Conservation (phyloP, 345 rosid genomes). For the Lepidium sativum region DNA sequence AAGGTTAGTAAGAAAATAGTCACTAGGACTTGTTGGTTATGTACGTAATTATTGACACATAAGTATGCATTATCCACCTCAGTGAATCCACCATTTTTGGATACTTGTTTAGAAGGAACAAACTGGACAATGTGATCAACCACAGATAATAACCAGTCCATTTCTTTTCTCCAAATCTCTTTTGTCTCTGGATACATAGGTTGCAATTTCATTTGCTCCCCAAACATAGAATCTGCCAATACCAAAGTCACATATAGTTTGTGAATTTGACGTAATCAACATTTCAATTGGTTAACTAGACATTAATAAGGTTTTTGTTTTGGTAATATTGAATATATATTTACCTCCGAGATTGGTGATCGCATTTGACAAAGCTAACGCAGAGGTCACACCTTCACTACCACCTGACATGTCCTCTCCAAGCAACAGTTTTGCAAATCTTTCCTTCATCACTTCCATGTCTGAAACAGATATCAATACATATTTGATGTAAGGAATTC, state of each 20-base stretch:
- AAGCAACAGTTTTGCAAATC: conserved; percentile 47
- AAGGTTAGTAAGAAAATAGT: neutral
- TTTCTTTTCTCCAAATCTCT: conserved; percentile 55
- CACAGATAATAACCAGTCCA: conserved; percentile 61
- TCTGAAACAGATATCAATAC: conserved; percentile 28
- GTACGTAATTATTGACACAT: neutral
- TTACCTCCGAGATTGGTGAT: conserved; percentile 38
- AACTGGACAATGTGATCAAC: conserved; percentile 63
- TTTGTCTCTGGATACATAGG: conserved; percentile 55
- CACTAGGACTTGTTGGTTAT: neutral
- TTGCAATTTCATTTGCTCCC: conserved; percentile 42
- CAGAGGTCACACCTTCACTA: conserved; percentile 63
- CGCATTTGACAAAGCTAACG: conserved; percentile 63
- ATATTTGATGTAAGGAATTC: neutral
- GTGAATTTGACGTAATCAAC: neutral
- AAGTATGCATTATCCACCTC: conserved; percentile 41
- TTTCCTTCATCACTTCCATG: conserved; percentile 53
- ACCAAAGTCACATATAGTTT: neutral
- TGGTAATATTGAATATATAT: neutral
- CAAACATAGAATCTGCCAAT: conserved; percentile 37
- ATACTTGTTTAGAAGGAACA: conserved; percentile 52
- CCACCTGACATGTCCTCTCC: conserved; percentile 85
- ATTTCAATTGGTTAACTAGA: neutral
- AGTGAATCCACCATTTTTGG: conserved; percentile 49
- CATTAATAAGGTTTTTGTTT: neutral